phyloP scores from a whole-genome alignment of 1,284 basidiomycete genomes.

The Heterobasidion irregulare region DNA sequence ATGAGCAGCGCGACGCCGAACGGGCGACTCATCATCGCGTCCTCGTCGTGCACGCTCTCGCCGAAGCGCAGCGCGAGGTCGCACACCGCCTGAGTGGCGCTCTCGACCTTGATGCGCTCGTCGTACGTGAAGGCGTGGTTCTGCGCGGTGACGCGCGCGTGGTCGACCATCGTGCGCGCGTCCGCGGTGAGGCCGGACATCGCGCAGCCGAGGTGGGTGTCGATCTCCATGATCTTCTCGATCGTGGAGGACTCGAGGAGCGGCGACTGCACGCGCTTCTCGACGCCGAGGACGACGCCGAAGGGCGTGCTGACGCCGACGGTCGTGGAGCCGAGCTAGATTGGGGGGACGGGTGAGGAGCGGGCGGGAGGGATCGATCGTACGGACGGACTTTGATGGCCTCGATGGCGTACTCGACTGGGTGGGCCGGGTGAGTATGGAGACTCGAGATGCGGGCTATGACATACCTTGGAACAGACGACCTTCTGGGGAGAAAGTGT shows the following conservation, averaged over 20 bases:
- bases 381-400: constrained; percentile 77
- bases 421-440: not conserved
- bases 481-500: constrained; percentile 98
- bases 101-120: constrained; percentile 95
- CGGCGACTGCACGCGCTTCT: constrained; percentile 97
- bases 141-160: constrained; percentile 94
- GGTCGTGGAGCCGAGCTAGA: constrained; percentile 93
- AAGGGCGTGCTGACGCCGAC: constrained; percentile 86
- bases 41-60: constrained; percentile 98
- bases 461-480: constrained; percentile 81
- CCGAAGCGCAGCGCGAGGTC: constrained; percentile 97
- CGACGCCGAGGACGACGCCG: constrained; percentile 92
- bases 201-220: constrained; percentile 92
- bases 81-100: constrained; percentile 95
- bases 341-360: constrained; percentile 10
- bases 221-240: constrained; percentile 99
- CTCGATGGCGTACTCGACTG: constrained; percentile 99
- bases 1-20: constrained; percentile 98
- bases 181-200: constrained; percentile 99
- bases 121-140: constrained; percentile 98
- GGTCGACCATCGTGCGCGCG: constrained; percentile 99
- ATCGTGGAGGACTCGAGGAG: constrained; percentile 94
- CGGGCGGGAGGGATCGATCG: not conserved
- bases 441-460: not conserved
- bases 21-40: constrained; percentile 98